These are phyloP conservation scores for Wickerhamomyces chambardii DNA, from an alignment of 805 yeast species.

Conservation along the genomic window DNA sequence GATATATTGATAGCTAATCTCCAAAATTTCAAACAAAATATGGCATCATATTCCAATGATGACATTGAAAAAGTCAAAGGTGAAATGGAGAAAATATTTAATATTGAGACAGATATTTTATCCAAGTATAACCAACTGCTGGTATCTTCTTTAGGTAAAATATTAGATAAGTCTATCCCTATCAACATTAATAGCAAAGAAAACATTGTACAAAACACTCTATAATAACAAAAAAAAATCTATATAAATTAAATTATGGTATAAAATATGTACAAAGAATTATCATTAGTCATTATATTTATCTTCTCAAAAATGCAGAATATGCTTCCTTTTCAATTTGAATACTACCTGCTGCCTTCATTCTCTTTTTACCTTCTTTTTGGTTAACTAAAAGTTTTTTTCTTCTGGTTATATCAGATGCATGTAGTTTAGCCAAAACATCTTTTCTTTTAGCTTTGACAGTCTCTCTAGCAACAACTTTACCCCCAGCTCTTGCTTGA, in stretches of 20 bases:
- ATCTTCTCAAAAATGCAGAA: slow-evolving; percentile 61
- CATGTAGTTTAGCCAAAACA: slow-evolving; percentile 89
- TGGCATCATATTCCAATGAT: slow-evolving; percentile 11
- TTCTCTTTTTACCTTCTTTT: slow-evolving; percentile 84
- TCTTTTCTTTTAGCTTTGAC: slow-evolving; percentile 91
- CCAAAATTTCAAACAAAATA: slow-evolving; percentile 9
- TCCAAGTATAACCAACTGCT: slow-evolving; percentile 30
- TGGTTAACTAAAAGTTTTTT: slow-evolving; percentile 83
- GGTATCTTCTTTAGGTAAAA: slow-evolving; percentile 4
- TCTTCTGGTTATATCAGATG: slow-evolving; percentile 84
- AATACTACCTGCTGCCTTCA: slow-evolving; percentile 76
- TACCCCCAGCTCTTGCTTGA: slow-evolving; percentile 78
- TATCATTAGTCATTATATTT: neutral
- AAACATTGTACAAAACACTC: no score
- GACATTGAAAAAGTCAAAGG: slow-evolving; percentile 14
- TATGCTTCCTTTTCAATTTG: slow-evolving; percentile 78
- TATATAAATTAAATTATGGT: neutral
- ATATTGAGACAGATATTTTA: slow-evolving; percentile 19
- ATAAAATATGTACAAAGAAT: slow-evolving; percentile 1
- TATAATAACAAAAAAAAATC: no score
- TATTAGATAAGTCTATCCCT: no score
- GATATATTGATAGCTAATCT: slow-evolving; percentile 9
- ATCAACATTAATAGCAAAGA: no score
- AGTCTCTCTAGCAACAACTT: slow-evolving; percentile 85
- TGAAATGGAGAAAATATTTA: slow-evolving; percentile 13